Base-by-base conservation (phyloP, 2,329 filamentous ascomycete genomes). In the Helotiales sp. region DNA sequence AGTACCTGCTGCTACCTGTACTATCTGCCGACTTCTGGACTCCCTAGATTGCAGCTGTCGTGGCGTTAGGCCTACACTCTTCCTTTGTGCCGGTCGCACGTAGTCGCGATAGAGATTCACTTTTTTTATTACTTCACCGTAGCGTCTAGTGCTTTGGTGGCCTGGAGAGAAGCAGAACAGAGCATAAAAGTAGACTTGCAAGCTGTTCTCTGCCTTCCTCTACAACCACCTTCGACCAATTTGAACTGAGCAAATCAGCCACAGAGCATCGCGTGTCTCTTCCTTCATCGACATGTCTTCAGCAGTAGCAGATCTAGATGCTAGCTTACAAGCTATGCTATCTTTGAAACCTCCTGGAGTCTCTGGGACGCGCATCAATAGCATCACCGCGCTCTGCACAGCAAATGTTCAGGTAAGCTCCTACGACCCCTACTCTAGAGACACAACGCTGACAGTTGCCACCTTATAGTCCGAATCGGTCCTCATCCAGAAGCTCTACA, bases 401-500 rank as follows among this genome's bases (percentile, higher is more conserved):
- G 89, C 88, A 77, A 96, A 97, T 79, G 90, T 97, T 75, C 91
- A 97, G 91, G 93, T 97, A 91, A 82, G 88, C 66, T 63, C 69
- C 72, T 74, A 75, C 65, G 69, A 70, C 66, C 69, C 24, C 28
- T 65, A 20, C 5, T 47, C n/a, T 4, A 15, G 28, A 55, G 22
- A 49, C 55, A 32, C 13, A 34, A 66, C 58, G 60, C 73, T 74
- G 57, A 73, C 69, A 60, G n/a, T 49, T 43, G 17, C 30, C 52
- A 40, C 45, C 52, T 62, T 40, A n/a, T 69, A 97, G 96, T 95
- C 92, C 81, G 95, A 98, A 83, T 96, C 93, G 63, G 89, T 94
- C 75, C 89, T 99, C 77, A 93, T 98, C 75, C 93, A 97, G 80
- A 97, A 97, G 80, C 91, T 99, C 77, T 97, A 92, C 82, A 96